Base-by-base conservation (phyloP, 768 basidiomycete genomes). In the Stropharia rugosoannulata region DNA sequence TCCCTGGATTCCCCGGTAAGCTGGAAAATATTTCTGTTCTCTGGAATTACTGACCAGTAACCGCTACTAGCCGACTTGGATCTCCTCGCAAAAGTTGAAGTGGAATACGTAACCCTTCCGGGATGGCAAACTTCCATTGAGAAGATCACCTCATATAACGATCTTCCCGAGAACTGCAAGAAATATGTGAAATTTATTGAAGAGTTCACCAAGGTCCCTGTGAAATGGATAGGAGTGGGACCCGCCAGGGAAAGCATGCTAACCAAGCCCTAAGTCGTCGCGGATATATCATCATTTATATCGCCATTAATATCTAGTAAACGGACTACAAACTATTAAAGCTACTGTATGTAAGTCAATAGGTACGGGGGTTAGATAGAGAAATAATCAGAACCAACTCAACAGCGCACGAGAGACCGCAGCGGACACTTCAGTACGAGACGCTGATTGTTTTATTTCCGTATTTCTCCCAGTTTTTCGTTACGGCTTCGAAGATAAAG, bases 151-250 rank as follows among this genome's bases (percentile, higher is more conserved):
- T 75, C 76, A 46, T 96, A 86, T 68, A 85, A 86, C 9, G 86
- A 80, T 9, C 77, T 99, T 5, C 97, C 97, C 0, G 82, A 82
- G 40, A 88, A 90, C 57, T 95, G 93, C 77, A 85, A 81, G 76
- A 82, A 79, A 64, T 99, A 98, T 69, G 76, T 98, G 51, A 81
- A 82, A 56, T 98, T 89, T 68, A 90, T 98, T 59, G 95, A 98
- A 70, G 64, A 80, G 16, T 87, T 77, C 67, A 69, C 92, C 16
- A 79, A 77, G 8, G 84, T 90, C 9, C 87, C 85, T 47, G 79
- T 98, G 54, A 85, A 88, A 71, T 98, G 92, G 89, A 93, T 98
- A 49, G 96, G 96, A 10, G 87, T 95, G 16, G 96, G 96, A 0
- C 93, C 96, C 13, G 90, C 78, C 15, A 72, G 95, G 55, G 89